Conservation (phyloP, 2,329 filamentous ascomycete genomes). For the Clonostachys sp. region DNA sequence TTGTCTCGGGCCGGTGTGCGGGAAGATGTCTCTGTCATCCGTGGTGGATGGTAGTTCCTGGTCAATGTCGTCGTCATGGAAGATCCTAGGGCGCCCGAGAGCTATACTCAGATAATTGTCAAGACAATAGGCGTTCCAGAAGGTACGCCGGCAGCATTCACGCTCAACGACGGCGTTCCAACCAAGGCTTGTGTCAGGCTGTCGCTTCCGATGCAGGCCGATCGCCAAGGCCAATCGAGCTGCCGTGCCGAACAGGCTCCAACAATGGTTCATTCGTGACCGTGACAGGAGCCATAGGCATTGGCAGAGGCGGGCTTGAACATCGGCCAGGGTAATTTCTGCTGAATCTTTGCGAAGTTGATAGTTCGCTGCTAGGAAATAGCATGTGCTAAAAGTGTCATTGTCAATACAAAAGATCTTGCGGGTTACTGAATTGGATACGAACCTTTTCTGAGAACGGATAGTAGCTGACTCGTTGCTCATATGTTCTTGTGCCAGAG, state of each 20-base stretch:
- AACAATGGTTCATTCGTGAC: conserved; percentile 42
- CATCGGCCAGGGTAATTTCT: conserved; percentile 27
- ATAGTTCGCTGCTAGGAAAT: conserved; percentile 27
- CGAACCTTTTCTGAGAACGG: conserved; percentile 57
- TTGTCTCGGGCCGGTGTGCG: not conserved
- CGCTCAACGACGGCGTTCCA: conserved; percentile 20
- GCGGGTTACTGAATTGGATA: too few relatives aligned
- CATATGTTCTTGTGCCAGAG: conserved; percentile 48
- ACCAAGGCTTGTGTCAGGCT: not conserved
- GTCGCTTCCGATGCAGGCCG: conserved; percentile 25
- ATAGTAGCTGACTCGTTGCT: conserved; percentile 44
- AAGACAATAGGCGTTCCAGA: conserved; percentile 61
- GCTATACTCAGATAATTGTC: conserved; percentile 61
- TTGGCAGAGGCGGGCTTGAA: conserved; percentile 34
- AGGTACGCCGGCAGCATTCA: conserved; percentile 38
- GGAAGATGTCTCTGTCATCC: too few relatives aligned
- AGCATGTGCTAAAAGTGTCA: conserved; percentile 13
- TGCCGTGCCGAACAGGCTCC: conserved; percentile 37
- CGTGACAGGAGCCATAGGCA: conserved; percentile 37
- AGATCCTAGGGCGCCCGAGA: conserved; percentile 54
- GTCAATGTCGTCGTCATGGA: conserved; percentile 63
- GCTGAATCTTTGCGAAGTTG: conserved; percentile 31
- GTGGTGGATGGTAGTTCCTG: conserved; percentile 50
- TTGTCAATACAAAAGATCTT: conserved; percentile 59
- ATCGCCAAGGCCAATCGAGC: conserved; percentile 30